These are phyloP conservation scores for Pseudocercospora vitis DNA, from an alignment of 2,329 filamentous ascomycete species.

Conservation along the genomic window DNA sequence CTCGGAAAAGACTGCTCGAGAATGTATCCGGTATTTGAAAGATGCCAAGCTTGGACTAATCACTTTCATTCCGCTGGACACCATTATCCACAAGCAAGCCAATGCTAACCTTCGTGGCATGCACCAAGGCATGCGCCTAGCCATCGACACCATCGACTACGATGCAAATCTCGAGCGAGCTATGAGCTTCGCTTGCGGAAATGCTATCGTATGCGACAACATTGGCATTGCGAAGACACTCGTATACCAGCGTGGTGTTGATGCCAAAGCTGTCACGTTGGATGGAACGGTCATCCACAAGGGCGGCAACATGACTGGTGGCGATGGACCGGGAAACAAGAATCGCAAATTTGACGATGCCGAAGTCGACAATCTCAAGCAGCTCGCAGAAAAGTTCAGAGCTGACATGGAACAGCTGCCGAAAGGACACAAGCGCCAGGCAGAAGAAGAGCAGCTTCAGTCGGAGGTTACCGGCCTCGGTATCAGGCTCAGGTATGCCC, in stretches of 20 bases:
- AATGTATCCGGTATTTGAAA: conserved; percentile 92
- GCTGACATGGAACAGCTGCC: conserved; percentile 79
- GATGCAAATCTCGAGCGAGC: conserved; percentile 84
- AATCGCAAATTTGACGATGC: conserved; percentile 79
- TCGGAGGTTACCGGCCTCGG: conserved; percentile 78
- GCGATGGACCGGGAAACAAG: conserved; percentile 73
- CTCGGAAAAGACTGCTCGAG: conserved; percentile 87
- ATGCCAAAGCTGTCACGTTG: conserved; percentile 90
- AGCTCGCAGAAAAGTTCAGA: conserved; percentile 71
- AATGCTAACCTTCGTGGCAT: conserved; percentile 90
- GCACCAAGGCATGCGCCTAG: conserved; percentile 76
- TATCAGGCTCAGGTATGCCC: conserved; percentile 68
- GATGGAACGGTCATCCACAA: conserved; percentile 98
- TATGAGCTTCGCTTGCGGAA: conserved; percentile 92
- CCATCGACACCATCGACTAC: conserved; percentile 95
- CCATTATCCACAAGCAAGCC: conserved; percentile 89
- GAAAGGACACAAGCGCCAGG: conserved; percentile 70
- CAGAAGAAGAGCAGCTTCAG: conserved; percentile 77
- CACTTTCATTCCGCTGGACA: conserved; percentile 94
- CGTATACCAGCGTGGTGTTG: conserved; percentile 78
- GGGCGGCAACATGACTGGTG: conserved; percentile 93
- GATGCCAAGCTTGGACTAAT: conserved; percentile 83
- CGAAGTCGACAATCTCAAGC: conserved; percentile 81
- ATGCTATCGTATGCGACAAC: conserved; percentile 89
- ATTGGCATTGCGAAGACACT: conserved; percentile 84